Evolutionary conservation across 2,329 filamentous ascomycete genomes (phyloP).

Genomic region (Pseudogymnoascus sp.): DNA sequence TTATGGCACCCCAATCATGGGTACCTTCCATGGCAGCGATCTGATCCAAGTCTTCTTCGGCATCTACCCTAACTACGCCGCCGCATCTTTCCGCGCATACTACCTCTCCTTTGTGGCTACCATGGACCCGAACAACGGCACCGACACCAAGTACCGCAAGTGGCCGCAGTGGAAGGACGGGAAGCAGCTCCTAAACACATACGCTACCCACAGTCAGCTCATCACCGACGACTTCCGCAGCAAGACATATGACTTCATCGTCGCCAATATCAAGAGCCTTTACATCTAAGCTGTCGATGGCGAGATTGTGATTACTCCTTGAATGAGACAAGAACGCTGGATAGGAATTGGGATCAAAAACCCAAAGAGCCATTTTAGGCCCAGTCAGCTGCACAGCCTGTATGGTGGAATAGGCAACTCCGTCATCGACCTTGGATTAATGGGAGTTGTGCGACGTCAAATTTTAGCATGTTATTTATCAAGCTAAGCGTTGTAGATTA

Average conservation of each 20-base stretch:
- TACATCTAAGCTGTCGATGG: neutral
- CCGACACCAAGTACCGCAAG: conserved; percentile 29
- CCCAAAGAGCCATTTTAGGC: neutral
- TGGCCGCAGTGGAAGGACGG: conserved; percentile 48
- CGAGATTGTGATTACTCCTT: neutral
- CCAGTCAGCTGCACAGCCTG: neutral
- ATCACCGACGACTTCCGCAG: conserved; percentile 42
- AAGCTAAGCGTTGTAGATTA: neutral
- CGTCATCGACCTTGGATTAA: neutral
- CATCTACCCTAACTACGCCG: conserved; percentile 53
- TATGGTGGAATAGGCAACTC: neutral
- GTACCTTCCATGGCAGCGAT: conserved; percentile 68
- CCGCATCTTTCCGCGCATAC: conserved; percentile 53
- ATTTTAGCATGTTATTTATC: neutral
- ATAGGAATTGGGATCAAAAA: neutral
- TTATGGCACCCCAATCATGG: conserved; percentile 61
- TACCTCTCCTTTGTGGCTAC: conserved; percentile 66
- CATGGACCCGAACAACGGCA: conserved; percentile 57
- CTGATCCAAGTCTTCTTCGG: conserved; percentile 62
- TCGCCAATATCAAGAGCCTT: conserved; percentile 17
- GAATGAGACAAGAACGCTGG: neutral
- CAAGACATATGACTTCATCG: conserved; percentile 36
- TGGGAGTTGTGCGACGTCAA: neutral
- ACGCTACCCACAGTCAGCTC: conserved; percentile 29
- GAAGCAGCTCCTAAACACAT: conserved; percentile 44